Evolutionary conservation across 257 asterid species (phyloP).

Genomic region (Ilex aquifolium): DNA sequence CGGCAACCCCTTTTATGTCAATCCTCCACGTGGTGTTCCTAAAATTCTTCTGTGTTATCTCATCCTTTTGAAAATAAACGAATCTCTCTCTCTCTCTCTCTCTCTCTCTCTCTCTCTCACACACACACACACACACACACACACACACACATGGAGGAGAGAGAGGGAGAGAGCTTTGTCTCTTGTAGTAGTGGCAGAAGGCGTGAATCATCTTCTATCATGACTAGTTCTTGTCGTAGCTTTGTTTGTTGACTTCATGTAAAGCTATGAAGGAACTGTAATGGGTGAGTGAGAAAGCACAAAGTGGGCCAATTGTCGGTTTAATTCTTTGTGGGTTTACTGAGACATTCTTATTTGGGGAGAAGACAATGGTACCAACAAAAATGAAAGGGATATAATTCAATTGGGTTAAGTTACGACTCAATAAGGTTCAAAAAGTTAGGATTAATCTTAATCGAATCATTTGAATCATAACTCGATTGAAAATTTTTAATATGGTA

Average conservation of each 20-base stretch:
- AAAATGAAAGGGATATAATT: no score
- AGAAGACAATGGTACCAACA: neutral
- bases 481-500: no score
- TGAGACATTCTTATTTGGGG: conserved; percentile 18
- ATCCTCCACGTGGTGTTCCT: conserved; percentile 19
- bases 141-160: neutral
- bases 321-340: neutral
- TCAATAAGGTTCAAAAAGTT: neutral
- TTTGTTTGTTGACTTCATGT: conserved; percentile 11
- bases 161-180: neutral
- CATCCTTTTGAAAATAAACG: neutral
- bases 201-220: conserved; percentile 9
- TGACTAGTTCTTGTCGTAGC: conserved; percentile 10
- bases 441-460: no score
- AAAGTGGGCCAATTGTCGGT: conserved; percentile 28
- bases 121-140: no score
- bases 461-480: no score
- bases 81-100: neutral
- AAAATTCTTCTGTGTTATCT: neutral
- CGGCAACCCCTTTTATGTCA: conserved; percentile 13
- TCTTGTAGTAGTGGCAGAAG: conserved; percentile 4
- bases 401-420: no score
- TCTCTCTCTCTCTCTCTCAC: no score
- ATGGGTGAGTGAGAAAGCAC: conserved; percentile 22
- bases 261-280: conserved; percentile 10